These are phyloP conservation scores for Aspergillus campestris DNA, from an alignment of 495 filamentous ascomycete species.

Conservation along the genomic window DNA sequence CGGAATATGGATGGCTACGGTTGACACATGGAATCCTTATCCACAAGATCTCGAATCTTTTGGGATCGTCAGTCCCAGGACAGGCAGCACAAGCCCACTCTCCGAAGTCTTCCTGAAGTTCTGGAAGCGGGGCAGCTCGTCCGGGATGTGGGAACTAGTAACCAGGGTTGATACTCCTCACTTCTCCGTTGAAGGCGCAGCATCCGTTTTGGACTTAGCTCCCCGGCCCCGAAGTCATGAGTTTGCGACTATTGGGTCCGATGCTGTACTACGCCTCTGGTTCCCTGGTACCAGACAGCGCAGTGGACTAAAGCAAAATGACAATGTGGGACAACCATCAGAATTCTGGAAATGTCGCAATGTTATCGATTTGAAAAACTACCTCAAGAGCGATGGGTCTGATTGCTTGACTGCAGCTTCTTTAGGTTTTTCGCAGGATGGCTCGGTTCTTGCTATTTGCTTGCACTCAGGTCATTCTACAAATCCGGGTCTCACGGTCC, in stretches of 20 bases:
- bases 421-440: slow-evolving; percentile 75
- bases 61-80: slow-evolving; percentile 31
- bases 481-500: slow-evolving; percentile 20
- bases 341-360: slow-evolving; percentile 67
- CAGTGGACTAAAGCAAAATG: slow-evolving; percentile 48
- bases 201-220: slow-evolving; percentile 59
- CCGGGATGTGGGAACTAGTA: slow-evolving; percentile 60
- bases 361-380: slow-evolving; percentile 43
- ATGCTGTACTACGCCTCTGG: slow-evolving; percentile 73
- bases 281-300: slow-evolving; percentile 53
- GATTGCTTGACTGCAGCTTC: slow-evolving; percentile 20
- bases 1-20: slow-evolving; percentile 83
- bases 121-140: slow-evolving; percentile 66
- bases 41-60: slow-evolving; percentile 50
- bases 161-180: slow-evolving; percentile 82
- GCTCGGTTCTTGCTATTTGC: slow-evolving; percentile 67
- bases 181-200: slow-evolving; percentile 38
- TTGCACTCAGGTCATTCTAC: slow-evolving; percentile 20
- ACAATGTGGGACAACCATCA: slow-evolving; percentile 42
- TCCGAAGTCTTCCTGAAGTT: slow-evolving; percentile 79
- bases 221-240: slow-evolving; percentile 54
- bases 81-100: slow-evolving; percentile 31
- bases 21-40: slow-evolving; percentile 82
- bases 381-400: slow-evolving; percentile 28
- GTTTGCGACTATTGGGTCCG: slow-evolving; percentile 79